Base-by-base conservation (phyloP, 306 rosid species). In the Prinsepia uniflora region DNA sequence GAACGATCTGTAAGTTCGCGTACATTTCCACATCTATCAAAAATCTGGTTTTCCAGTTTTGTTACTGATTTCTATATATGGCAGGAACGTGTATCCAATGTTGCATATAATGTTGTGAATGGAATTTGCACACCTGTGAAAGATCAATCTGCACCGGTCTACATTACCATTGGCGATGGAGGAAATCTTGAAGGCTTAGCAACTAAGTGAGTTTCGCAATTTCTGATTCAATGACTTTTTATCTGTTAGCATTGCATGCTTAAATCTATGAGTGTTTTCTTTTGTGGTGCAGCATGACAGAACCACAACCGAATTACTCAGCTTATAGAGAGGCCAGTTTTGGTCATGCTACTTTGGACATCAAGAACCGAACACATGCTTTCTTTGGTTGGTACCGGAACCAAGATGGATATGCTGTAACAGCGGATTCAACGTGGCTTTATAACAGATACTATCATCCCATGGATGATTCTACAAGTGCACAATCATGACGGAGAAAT, bases 151-250 rank as follows among this genome's bases (percentile, higher is more conserved):
- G 98, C 98, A 54, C 98, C 94, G 42, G 96, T 93, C 8, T 93
- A 93, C 80, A 83, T 93, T 69, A 93, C 89, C 65, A 84, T 90
- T 42, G 98, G 98, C 12, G 98, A 93, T 72, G 97, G 98, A 73
- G 97, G 98, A 39, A 93, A 93, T 75, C 48, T 80, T 63, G 97
- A 93, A 87, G 98, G 94, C 84, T 86, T 90, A 67, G 93, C 92
- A 57, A 84, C 72, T 82, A 89, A 84, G 97, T 93, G 85, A 80
- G 89, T 70, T 4, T 7, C 43, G 45, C 61, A 8, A 47, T 67
- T 19, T 13, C 56, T 64, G 24, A n/a, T 15, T 15, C 30, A 43
- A 30, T 63, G 18, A 10, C 60, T 39, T n/a, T 14, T 39, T 70
- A 34, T 14, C 55, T 41, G 47, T 56, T 7, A 3, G 20, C 66